Percentiles rank a stretch among this genome's conserved stretches.
These are phyloP conservation scores for Mortierella polycephala DNA, from an alignment of 371 early-diverging fungal genomes.

Conservation along the genomic window DNA sequence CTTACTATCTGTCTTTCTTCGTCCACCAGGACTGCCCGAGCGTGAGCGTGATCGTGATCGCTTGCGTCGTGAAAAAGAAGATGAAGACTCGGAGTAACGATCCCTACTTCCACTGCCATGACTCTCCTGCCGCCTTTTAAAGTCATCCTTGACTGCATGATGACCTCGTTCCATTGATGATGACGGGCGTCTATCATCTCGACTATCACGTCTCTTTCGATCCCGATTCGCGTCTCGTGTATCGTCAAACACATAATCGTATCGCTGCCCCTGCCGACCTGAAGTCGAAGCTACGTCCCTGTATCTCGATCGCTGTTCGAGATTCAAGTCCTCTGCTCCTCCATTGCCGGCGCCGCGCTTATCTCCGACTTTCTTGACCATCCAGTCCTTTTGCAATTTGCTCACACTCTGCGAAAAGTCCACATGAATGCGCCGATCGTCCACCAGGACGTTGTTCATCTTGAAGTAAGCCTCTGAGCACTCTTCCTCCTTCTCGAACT, in stretches of 20 bases:
- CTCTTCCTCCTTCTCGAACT: conserved; percentile 87
- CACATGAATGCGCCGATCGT: conserved; percentile 96
- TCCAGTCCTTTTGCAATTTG: conserved; percentile 83
- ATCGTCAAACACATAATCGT: conserved; percentile 51
- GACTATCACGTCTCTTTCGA: conserved; percentile 2
- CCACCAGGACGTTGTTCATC: conserved; percentile 93
- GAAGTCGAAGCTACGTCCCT: conserved; percentile 13
- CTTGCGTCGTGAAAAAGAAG: no score
- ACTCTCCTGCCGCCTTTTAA: no score
- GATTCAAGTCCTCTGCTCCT: conserved; percentile 30
- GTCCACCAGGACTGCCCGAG: no score
- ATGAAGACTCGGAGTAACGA: no score
- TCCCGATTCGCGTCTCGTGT: conserved; percentile 1
- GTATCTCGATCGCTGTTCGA: conserved; percentile 49
- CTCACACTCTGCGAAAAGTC: conserved; percentile 98
- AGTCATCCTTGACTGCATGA: neutral
- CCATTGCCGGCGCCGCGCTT: conserved; percentile 11
- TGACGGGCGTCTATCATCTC: conserved; percentile 6
- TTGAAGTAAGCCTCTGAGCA: conserved; percentile 95
- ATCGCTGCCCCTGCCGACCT: conserved; percentile 14
- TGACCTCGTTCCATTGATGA: conserved; percentile 7
- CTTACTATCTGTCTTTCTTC: no score
- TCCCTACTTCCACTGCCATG: no score
- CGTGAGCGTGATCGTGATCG: no score
- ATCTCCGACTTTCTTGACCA: conserved; percentile 58